These are phyloP conservation scores for Gynochthodes officinalis DNA, from an alignment of 257 asterid species.

Conservation along the genomic window DNA sequence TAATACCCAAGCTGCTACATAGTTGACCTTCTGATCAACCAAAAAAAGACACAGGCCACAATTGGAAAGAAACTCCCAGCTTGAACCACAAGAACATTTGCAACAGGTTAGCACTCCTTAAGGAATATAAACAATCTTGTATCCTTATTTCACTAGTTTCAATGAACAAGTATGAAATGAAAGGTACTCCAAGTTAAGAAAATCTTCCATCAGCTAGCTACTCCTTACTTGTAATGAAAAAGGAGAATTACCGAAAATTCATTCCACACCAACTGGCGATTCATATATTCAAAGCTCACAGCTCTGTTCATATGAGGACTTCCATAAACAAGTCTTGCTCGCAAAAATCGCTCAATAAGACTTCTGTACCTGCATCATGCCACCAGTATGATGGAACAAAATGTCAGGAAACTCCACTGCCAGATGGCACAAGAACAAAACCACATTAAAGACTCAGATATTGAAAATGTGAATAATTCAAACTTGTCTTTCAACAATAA, in stretches of 20 bases:
- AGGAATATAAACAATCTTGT: background rate
- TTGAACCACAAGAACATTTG: background rate
- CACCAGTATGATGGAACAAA: constrained; percentile 1
- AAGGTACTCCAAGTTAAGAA: background rate
- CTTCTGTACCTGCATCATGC: constrained; percentile 68
- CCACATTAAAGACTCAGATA: background rate
- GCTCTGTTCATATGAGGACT: constrained; percentile 93
- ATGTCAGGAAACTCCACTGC: background rate
- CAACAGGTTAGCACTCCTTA: background rate
- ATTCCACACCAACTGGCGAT: constrained; percentile 97
- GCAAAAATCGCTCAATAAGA: constrained; percentile 75
- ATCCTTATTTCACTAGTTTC: background rate
- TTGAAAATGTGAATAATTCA: background rate
- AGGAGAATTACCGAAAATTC: constrained; percentile 74
- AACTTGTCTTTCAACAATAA: background rate
- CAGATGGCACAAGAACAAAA: background rate
- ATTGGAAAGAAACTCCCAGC: background rate
- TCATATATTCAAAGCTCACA: constrained; percentile 98
- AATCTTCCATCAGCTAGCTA: background rate
- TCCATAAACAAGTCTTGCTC: constrained; percentile 91
- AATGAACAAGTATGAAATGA: background rate
- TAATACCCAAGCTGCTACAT: background rate
- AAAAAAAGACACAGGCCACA: background rate
- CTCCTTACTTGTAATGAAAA: background rate
- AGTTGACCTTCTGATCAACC: background rate